phyloP scores from a whole-genome alignment of 352 stramenopile genomes.

The Aphanomyces stellatus region DNA sequence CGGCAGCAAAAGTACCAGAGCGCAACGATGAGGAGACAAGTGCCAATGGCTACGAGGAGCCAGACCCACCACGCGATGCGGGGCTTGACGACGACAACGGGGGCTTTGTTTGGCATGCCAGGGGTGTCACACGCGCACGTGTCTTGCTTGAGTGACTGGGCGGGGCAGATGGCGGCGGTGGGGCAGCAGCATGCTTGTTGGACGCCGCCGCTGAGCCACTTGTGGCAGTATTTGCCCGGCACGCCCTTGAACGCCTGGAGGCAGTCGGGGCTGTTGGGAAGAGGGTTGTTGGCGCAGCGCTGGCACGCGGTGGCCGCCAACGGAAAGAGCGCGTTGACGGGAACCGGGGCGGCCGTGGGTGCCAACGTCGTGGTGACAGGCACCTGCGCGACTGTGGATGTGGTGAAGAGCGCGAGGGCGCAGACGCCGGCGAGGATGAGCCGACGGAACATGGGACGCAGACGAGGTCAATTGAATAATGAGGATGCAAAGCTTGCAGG shows the following conservation, averaged over 20 bases:
- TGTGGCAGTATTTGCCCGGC: conserved; percentile 4
- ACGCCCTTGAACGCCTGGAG: neutral
- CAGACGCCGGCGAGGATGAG: too few relatives aligned
- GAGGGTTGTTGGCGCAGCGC: neutral
- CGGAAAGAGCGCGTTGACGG: neutral
- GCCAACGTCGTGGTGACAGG: neutral
- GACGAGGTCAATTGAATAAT: too few relatives aligned
- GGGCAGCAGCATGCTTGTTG: conserved; percentile 5
- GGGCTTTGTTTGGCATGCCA: neutral
- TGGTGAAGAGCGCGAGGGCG: too few relatives aligned
- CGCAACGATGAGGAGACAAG: neutral
- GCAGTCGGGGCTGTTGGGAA: neutral
- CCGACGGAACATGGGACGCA: too few relatives aligned
- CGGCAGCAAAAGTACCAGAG: conserved; percentile 8
- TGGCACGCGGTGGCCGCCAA: neutral
- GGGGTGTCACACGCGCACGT: neutral
- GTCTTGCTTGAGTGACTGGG: neutral
- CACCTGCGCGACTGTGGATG: neutral
- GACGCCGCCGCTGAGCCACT: neutral
- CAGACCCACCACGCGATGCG: conserved; percentile 1
- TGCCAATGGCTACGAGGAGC: conserved; percentile 7
- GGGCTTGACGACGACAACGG: neutral
- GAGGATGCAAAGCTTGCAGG: too few relatives aligned
- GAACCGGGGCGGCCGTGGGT: neutral
- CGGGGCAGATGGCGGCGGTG: neutral